A percentile compares a stretch with the other conserved stretches of the same genome.
Conservation (phyloP, 1,284 basidiomycete species). For the Rhodofomes roseus region DNA sequence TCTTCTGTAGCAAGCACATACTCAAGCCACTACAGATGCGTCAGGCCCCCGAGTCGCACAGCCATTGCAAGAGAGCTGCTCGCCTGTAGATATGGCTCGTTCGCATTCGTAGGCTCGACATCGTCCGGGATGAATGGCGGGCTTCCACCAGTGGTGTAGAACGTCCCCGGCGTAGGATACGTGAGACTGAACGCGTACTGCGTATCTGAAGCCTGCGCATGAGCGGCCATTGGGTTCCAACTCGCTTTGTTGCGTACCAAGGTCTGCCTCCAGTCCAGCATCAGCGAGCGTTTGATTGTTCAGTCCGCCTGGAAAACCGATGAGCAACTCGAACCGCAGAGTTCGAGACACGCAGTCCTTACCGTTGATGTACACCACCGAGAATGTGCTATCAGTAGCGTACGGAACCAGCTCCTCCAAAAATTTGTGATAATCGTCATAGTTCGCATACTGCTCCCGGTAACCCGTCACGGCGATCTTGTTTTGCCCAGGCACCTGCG, state of each 20-base stretch:
- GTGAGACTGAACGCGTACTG: slow-evolving; percentile 66
- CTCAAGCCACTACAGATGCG: slow-evolving; percentile 50
- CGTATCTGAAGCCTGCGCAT: slow-evolving; percentile 36
- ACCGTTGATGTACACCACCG: slow-evolving; percentile 36
- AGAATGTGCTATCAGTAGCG: slow-evolving; percentile 38
- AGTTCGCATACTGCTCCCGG: slow-evolving; percentile 54
- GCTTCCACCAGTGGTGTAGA: slow-evolving; percentile 56
- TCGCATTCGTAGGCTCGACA: slow-evolving; percentile 38
- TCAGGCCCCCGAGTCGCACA: slow-evolving; percentile 1
- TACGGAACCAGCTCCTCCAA: slow-evolving; percentile 28
- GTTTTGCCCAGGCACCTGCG: slow-evolving; percentile 40
- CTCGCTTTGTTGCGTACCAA: slow-evolving; percentile 30
- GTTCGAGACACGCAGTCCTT: background rate
- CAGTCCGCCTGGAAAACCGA: slow-evolving; percentile 36
- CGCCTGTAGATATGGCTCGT: slow-evolving; percentile 61
- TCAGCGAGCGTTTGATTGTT: slow-evolving; percentile 54
- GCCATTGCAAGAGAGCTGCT: slow-evolving; percentile 7
- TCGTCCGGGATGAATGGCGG: slow-evolving; percentile 56
- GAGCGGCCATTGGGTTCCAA: background rate
- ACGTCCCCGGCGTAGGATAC: slow-evolving; percentile 44
- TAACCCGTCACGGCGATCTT: slow-evolving; percentile 60
- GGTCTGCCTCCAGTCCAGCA: slow-evolving; percentile 66
- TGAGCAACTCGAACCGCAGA: background rate
- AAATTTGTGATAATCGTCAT: slow-evolving; percentile 42
- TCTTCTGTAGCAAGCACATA: slow-evolving; percentile 34